Evolutionary conservation across 2,329 filamentous ascomycete species (phyloP).

Genomic region (Pseudodiploospora longispora): DNA sequence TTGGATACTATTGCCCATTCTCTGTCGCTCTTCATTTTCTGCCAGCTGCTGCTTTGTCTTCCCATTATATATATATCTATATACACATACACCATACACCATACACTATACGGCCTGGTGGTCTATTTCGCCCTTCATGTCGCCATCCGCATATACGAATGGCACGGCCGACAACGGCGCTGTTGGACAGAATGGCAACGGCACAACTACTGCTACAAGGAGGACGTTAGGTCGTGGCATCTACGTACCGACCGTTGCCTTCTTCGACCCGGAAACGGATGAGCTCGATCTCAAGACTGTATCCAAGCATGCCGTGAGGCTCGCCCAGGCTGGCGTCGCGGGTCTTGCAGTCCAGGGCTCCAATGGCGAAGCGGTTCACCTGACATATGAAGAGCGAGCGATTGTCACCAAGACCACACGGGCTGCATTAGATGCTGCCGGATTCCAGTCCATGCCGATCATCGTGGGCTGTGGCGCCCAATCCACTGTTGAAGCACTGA

Average conservation of each 20-base stretch:
- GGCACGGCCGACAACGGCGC: slow-evolving; percentile 11
- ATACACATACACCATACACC: too few relatives aligned
- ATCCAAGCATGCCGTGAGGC: slow-evolving; percentile 53
- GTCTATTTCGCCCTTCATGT: neutral
- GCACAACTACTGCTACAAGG: too few relatives aligned
- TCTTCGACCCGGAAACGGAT: slow-evolving; percentile 59
- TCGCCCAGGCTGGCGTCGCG: slow-evolving; percentile 65
- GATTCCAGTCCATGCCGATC: slow-evolving; percentile 58
- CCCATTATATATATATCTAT: too few relatives aligned
- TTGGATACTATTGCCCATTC: too few relatives aligned
- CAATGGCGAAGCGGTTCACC: slow-evolving; percentile 76
- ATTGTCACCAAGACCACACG: slow-evolving; percentile 63
- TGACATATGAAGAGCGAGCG: slow-evolving; percentile 62
- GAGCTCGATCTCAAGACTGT: slow-evolving; percentile 58
- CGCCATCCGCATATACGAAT: slow-evolving; percentile 5
- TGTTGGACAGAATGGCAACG: neutral
- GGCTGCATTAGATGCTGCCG: slow-evolving; percentile 55
- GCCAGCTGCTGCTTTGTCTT: too few relatives aligned
- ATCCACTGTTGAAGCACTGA: slow-evolving; percentile 64
- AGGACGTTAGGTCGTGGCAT: slow-evolving; percentile 42
- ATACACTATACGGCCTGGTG: too few relatives aligned
- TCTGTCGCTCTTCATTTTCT: too few relatives aligned
- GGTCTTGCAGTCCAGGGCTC: slow-evolving; percentile 72
- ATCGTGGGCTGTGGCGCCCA: slow-evolving; percentile 71
- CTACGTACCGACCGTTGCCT: slow-evolving; percentile 67